A percentile compares a stretch with the other conserved stretches of the same genome.
phyloP scores from a whole-genome alignment of 2,329 filamentous ascomycete species.

The Ambrosiella beaveri region DNA sequence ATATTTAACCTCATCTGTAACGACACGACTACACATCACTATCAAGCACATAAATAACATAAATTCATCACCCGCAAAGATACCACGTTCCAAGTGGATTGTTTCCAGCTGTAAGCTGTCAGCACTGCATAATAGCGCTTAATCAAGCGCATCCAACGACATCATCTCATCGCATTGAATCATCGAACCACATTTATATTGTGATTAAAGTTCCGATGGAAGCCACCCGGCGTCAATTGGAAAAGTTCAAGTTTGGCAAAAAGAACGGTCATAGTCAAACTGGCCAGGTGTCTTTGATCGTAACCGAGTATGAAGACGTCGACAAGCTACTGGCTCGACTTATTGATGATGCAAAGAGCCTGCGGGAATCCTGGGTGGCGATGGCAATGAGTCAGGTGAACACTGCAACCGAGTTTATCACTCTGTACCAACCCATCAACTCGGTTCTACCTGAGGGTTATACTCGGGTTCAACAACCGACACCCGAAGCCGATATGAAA shows the following conservation, averaged over 20 bases:
- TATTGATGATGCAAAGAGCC: conserved; percentile 56
- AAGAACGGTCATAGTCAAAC: conserved; percentile 54
- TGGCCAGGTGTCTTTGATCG: conserved; percentile 53
- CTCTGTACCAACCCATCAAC: conserved; percentile 60
- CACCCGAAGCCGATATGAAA: conserved; percentile 43
- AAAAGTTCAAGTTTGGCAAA: conserved; percentile 37
- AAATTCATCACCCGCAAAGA: no score
- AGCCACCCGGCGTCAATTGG: conserved; percentile 57
- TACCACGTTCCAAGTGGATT: no score
- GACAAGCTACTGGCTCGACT: conserved; percentile 61
- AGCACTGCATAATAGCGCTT: neutral
- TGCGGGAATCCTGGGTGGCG: conserved; percentile 62
- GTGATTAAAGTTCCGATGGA: conserved; percentile 35
- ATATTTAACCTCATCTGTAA: no score
- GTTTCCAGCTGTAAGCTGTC: no score
- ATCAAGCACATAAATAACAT: no score
- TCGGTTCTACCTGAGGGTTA: conserved; percentile 38
- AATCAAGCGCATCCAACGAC: neutral
- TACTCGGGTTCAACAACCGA: conserved; percentile 22
- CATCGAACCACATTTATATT: neutral
- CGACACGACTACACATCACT: no score
- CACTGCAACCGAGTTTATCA: conserved; percentile 49
- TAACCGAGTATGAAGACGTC: conserved; percentile 67
- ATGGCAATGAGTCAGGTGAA: conserved; percentile 53
- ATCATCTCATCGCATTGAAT: no score